These are phyloP conservation scores for Pseudogymnoascus sp. DNA, from an alignment of 2,329 filamentous ascomycete species.

Conservation along the genomic window DNA sequence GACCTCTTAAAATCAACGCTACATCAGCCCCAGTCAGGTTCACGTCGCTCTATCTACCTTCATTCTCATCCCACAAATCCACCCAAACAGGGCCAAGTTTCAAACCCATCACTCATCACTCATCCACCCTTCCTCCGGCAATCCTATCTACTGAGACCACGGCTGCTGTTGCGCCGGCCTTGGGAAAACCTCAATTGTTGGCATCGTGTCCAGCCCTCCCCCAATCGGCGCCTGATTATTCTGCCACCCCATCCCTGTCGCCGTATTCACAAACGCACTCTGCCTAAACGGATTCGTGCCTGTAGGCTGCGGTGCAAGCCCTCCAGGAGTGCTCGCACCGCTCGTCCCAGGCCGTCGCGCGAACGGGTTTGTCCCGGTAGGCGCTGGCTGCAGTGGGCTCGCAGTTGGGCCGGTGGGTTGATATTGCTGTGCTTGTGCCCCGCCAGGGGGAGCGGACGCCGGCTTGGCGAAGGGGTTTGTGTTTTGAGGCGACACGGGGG, in stretches of 20 bases:
- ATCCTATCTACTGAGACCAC: conserved; percentile 39
- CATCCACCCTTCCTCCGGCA: background rate
- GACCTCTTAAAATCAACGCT: background rate
- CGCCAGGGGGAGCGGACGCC: conserved; percentile 27
- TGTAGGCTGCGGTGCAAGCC: conserved; percentile 66
- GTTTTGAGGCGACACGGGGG: conserved; percentile 50
- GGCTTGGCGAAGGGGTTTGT: conserved; percentile 84
- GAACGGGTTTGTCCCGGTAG: conserved; percentile 67
- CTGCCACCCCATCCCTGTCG: conserved; percentile 85
- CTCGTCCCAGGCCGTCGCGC: conserved; percentile 39
- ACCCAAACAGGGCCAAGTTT: background rate
- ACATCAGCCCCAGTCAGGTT: background rate
- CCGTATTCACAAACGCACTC: conserved; percentile 79
- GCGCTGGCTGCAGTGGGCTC: conserved; percentile 44
- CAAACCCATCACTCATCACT: background rate
- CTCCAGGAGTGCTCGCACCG: conserved; percentile 29
- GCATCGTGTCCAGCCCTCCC: conserved; percentile 68
- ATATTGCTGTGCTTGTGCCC: conserved; percentile 27
- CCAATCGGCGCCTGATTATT: conserved; percentile 69
- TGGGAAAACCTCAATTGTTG: conserved; percentile 79
- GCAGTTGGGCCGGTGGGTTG: conserved; percentile 35
- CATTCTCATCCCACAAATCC: background rate
- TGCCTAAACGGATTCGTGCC: conserved; percentile 95
- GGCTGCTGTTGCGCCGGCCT: conserved; percentile 58
- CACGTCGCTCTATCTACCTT: background rate